Base-by-base conservation (phyloP, 352 stramenopile species). In the Phytopythium cucurbitacearum region DNA sequence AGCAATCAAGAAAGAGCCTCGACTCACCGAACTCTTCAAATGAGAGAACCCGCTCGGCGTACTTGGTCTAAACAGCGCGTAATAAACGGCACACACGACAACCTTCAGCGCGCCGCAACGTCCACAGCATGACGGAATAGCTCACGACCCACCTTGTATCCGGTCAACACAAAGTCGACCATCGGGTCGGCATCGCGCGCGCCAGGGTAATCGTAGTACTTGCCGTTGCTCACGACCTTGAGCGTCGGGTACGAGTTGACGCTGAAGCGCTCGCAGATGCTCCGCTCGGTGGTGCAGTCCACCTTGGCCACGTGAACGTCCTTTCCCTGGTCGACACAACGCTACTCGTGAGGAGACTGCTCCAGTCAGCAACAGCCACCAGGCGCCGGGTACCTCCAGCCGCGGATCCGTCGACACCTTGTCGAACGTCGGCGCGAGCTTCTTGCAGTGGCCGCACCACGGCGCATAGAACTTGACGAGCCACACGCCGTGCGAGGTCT, bases 391-490 rank as follows among this genome's bases (percentile, higher is more conserved):
- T 28, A 28, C 21, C 48, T 57, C 51, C 42, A 88, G 64, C 5
- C 53, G 47, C 8, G 70, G 39, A 43, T 82, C 59, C 36, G 65
- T 53, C 12, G 81, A 64, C 46, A 92, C 53, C 54, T 79, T 62
- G 42, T 87, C 75, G 56, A 88, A 83, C 15, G 77, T 57, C 0
- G 79, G 79, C 34, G 80, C 77, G 41, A 94, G 65, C 46, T 86
- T 85, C 73, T 94, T 85, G 67, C 84, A 94, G 61, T 94, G 84
- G 15, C 77, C 73, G 57, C 84, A 94, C 84, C 84, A 94, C 8
- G 84, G 84, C 38, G 84, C 81, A 61, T 91, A 94, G 63, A 94
- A 94, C 65, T 94, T 89, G 64, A 91, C 53, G 46, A 91, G 76
- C 81, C 81, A 91, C 41, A 85, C 71, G 53, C 69, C 60, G 33